These are phyloP conservation scores for Leucaena leucocephala DNA, from an alignment of 306 rosid species.

Conservation along the genomic window DNA sequence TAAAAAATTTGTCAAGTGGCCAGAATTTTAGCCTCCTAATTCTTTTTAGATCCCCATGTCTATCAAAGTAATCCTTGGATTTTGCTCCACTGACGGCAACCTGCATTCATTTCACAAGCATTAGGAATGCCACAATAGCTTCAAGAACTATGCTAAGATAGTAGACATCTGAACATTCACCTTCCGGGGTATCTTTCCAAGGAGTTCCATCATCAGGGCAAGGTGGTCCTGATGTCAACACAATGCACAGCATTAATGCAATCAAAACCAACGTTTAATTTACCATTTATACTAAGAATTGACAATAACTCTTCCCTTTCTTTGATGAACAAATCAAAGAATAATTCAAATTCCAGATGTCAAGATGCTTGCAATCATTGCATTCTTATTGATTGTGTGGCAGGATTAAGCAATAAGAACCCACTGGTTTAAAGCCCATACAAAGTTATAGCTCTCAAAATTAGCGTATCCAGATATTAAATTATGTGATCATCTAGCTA, in stretches of 20 bases:
- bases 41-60: slow-evolving; percentile 92
- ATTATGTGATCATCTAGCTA: slow-evolving; percentile 1
- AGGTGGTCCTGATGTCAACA: slow-evolving; percentile 88
- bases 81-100: slow-evolving; percentile 68
- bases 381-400: slow-evolving; percentile 1
- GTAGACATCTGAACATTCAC: slow-evolving; percentile 38
- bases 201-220: slow-evolving; percentile 99
- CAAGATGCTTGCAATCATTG: neutral
- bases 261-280: slow-evolving; percentile 15
- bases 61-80: slow-evolving; percentile 87
- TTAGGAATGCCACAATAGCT: slow-evolving; percentile 33
- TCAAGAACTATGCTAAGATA: slow-evolving; percentile 14
- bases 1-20: slow-evolving; percentile 70
- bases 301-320: neutral
- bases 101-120: slow-evolving; percentile 50
- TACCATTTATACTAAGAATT: slow-evolving; percentile 18
- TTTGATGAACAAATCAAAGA: slow-evolving; percentile 16
- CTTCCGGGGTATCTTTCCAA: slow-evolving; percentile 95
- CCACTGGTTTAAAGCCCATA: slow-evolving; percentile 20
- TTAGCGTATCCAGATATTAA: neutral
- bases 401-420: neutral
- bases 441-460: slow-evolving; percentile 9
- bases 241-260: slow-evolving; percentile 19
- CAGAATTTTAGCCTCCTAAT: slow-evolving; percentile 89
- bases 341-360: slow-evolving; percentile 13